A percentile compares a stretch with the other conserved stretches of the same genome.
Conservation (phyloP, 345 rosid genomes). For the Nephelium lappaceum region DNA sequence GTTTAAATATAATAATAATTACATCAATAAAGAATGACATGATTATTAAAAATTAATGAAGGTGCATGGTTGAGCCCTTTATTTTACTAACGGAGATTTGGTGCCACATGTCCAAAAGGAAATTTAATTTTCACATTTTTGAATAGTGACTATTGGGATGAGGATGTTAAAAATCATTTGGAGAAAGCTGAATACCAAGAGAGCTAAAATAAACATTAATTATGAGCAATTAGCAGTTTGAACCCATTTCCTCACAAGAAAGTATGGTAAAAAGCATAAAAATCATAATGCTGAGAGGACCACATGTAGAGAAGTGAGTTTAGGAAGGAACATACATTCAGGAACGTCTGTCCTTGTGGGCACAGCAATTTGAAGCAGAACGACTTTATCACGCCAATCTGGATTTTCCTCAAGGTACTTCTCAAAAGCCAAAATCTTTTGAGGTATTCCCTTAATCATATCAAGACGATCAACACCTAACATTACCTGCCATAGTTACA, state of each 20-base stretch:
- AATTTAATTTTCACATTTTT: neutral
- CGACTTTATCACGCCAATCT: constrained; percentile 62
- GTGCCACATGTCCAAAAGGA: neutral
- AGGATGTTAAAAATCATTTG: neutral
- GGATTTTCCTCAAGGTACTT: constrained; percentile 66
- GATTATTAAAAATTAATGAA: neutral
- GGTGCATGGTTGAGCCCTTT: neutral
- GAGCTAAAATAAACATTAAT: neutral
- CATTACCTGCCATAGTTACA: constrained; percentile 49
- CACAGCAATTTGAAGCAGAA: constrained; percentile 65
- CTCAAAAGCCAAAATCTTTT: constrained; percentile 67
- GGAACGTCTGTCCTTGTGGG: constrained; percentile 67
- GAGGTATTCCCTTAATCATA: constrained; percentile 71
- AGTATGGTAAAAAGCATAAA: neutral
- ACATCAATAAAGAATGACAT: neutral
- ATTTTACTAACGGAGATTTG: neutral
- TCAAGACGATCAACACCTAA: constrained; percentile 71
- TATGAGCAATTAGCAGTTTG: neutral
- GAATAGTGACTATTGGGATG: neutral
- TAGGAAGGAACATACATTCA: constrained; percentile 40
- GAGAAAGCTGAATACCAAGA: constrained; percentile 1
- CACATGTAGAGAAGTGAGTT: neutral
- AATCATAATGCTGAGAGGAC: neutral
- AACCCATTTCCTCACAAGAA: constrained; percentile 5
- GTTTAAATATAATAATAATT: neutral